Conservation (phyloP, 352 stramenopile species). For the Phytophthora aleatoria region DNA sequence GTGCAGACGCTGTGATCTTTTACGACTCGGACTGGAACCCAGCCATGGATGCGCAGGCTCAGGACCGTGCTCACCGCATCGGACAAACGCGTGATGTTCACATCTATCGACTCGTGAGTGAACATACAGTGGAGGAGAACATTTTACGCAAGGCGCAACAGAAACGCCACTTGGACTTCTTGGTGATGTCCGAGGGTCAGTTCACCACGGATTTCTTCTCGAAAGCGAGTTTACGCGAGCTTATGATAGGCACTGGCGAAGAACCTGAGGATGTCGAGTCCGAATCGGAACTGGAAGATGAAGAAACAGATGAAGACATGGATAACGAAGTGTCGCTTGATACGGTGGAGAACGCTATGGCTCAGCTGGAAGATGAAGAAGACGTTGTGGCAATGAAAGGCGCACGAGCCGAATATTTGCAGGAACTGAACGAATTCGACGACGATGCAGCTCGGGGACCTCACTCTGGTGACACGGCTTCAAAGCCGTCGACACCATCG, state of each 20-base stretch:
- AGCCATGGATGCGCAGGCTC: conserved; percentile 93
- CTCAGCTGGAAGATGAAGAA: conserved; percentile 94
- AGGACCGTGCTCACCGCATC: conserved; percentile 98
- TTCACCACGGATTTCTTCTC: conserved; percentile 88
- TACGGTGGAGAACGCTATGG: conserved; percentile 93
- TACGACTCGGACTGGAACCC: conserved; percentile 96
- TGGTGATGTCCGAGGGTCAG: conserved; percentile 88
- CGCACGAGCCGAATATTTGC: conserved; percentile 60
- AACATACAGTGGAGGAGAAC: conserved; percentile 99
- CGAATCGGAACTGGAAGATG: conserved; percentile 44
- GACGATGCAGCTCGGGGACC: conserved; percentile 36
- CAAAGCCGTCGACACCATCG: conserved; percentile 42
- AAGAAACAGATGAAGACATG: conserved; percentile 44
- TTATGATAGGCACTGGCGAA: conserved; percentile 68
- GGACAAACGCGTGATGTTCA: conserved; percentile 98
- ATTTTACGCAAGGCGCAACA: conserved; percentile 99
- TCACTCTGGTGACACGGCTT: conserved; percentile 7
- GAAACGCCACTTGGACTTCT: conserved; percentile 96
- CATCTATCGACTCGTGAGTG: conserved; percentile 98
- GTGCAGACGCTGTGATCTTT: conserved; percentile 94
- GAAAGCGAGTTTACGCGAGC: conserved; percentile 86
- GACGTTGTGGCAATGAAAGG: conserved; percentile 94
- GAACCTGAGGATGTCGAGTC: conserved; percentile 36
- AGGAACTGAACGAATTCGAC: conserved; percentile 69
- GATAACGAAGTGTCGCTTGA: conserved; percentile 69